These are phyloP conservation scores for Pseudomonodictys pantanalensis DNA, from an alignment of 495 filamentous ascomycete species.

Conservation along the genomic window DNA sequence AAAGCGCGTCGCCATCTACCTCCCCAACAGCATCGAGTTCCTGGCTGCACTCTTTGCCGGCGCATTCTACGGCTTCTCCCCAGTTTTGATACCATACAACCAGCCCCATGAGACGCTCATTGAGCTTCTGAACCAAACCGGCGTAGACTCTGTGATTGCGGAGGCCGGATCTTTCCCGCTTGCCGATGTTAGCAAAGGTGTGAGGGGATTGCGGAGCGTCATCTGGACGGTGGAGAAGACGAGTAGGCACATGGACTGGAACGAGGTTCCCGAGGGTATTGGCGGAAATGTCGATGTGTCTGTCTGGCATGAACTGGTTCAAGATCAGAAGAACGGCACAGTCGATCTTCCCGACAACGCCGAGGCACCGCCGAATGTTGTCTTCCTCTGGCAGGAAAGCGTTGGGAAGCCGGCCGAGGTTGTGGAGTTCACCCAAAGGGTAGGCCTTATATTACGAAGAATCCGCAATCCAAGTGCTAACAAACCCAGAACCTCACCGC, in stretches of 20 bases:
- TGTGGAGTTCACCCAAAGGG: slow-evolving; percentile 69
- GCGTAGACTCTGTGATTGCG: slow-evolving; percentile 78
- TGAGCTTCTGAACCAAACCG: slow-evolving; percentile 63
- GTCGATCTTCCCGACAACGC: slow-evolving; percentile 49
- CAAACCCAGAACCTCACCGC: slow-evolving; percentile 67
- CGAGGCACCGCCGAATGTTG: slow-evolving; percentile 33
- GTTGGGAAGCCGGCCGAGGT: slow-evolving; percentile 57
- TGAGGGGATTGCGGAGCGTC: slow-evolving; percentile 68
- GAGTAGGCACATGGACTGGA: slow-evolving; percentile 88
- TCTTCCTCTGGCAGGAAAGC: slow-evolving; percentile 42
- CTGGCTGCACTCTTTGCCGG: slow-evolving; percentile 68
- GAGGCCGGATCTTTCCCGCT: slow-evolving; percentile 86
- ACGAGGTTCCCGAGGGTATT: slow-evolving; percentile 73
- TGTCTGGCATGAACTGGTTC: slow-evolving; percentile 83
- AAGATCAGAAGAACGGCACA: slow-evolving; percentile 53
- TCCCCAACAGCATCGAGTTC: slow-evolving; percentile 90
- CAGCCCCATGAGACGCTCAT: slow-evolving; percentile 63
- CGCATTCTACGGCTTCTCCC: slow-evolving; percentile 76
- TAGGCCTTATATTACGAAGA: slow-evolving; percentile 34
- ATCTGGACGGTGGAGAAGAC: slow-evolving; percentile 93
- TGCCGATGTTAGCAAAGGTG: slow-evolving; percentile 62
- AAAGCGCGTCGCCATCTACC: slow-evolving; percentile 82
- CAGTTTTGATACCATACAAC: slow-evolving; percentile 82
- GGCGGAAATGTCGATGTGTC: slow-evolving; percentile 69
- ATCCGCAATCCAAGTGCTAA: not conserved